A percentile compares a stretch with the other conserved stretches of the same genome.
These are phyloP conservation scores for Letharia columbiana DNA, from an alignment of 495 filamentous ascomycete genomes.

Conservation along the genomic window DNA sequence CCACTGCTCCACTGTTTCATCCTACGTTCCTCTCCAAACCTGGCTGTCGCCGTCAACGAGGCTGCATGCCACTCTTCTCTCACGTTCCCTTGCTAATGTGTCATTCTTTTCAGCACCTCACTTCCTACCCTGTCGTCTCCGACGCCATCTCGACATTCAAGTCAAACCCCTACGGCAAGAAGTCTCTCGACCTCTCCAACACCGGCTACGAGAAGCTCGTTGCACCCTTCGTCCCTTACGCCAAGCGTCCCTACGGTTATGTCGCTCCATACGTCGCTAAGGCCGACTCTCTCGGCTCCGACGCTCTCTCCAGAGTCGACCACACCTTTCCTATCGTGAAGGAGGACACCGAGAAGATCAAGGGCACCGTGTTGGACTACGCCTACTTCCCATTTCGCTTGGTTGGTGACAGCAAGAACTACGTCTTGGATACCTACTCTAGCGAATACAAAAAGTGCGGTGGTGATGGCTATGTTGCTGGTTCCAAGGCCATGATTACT, in stretches of 20 bases:
- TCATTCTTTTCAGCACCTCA: constrained; percentile 55
- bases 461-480: constrained; percentile 56
- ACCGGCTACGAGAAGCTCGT: constrained; percentile 57
- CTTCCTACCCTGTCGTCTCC: constrained; percentile 74
- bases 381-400: constrained; percentile 58
- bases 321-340: constrained; percentile 76
- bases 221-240: constrained; percentile 68
- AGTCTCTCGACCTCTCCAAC: constrained; percentile 63
- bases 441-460: constrained; percentile 70
- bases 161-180: constrained; percentile 68
- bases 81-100: constrained; percentile 13
- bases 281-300: constrained; percentile 72
- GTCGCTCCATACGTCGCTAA: constrained; percentile 74
- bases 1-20: constrained; percentile 3
- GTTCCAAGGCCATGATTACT: constrained; percentile 65
- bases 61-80: too few species aligned
- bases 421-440: constrained; percentile 63
- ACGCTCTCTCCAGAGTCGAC: constrained; percentile 66
- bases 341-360: constrained; percentile 73
- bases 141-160: constrained; percentile 73
- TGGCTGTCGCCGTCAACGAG: not conserved
- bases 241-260: constrained; percentile 66
- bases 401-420: constrained; percentile 60
- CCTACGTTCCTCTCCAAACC: not conserved
- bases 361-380: constrained; percentile 53